Base-by-base conservation (phyloP, 495 filamentous ascomycete genomes). In the Halenospora varia region DNA sequence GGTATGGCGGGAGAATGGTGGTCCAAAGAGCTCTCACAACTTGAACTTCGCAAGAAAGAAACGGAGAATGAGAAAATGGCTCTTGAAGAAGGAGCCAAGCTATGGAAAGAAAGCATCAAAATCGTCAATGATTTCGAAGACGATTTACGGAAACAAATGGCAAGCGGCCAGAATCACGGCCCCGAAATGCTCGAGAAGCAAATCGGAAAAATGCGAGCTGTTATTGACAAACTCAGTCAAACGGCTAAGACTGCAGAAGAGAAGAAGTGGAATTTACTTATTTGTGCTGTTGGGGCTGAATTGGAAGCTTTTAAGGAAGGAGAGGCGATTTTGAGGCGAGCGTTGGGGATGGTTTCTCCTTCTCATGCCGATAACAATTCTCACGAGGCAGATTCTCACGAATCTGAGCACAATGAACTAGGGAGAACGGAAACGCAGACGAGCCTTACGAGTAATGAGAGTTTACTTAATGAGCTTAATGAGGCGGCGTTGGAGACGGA, bases 231-330 rank as follows among this genome's bases (percentile, higher is more conserved):
- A 10, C 66, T 96, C n/a, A 82, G 87, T 52, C 71, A 77, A 35
- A 78, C 76, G 6, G 65, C 87, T n/a, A 76, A 79, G 15, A 70
- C 79, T 29, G 87, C 85, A 0, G 77, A 87, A 53, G 76, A 79
- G 2, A 80, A 79, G 53, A 80, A 84, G 6, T 98, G 94, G 94
- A 97, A 89, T 41, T 71, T 97, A 23, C 76, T 98, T 22, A 82
- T 96, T 20, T 93, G 88, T 56, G 92, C 89, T 56, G 85, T 97
- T 57, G 88, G 91, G 2, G 90, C 94, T 1, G 94, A 98, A 64
- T 68, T 96, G 2, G 88, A 93, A 62, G 92, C 95, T 8, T 83
- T 96, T 52, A 76, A 71, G 50, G 85, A 92, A 64, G 88, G 86
- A 10, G 77, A 81, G 54, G 71, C 71, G 1, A 78, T 96, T 60